Evolutionary conservation across 176 grass and related monocot species (phyloP).

Genomic region (Paspalum notatum): DNA sequence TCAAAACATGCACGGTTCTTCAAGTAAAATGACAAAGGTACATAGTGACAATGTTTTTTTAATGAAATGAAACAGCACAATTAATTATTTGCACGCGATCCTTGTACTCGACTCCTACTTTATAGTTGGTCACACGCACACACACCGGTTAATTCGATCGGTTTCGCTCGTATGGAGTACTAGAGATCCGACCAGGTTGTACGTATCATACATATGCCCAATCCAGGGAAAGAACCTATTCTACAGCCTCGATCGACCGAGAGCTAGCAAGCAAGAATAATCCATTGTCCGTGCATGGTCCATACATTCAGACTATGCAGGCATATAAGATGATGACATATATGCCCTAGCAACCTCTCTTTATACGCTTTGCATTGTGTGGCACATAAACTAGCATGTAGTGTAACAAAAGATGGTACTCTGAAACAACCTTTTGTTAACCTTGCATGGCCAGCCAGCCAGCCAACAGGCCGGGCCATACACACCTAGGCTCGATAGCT

Average conservation of each 20-base stretch:
- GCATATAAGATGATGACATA: background rate
- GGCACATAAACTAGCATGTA: constrained; percentile 43
- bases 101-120: too few relatives aligned
- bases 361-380: constrained; percentile 39
- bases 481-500: background rate
- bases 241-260: background rate
- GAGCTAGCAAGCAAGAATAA: constrained; percentile 22
- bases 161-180: too few relatives aligned
- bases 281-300: constrained; percentile 35
- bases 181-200: constrained; percentile 39
- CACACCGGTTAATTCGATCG: too few relatives aligned
- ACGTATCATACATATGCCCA: constrained; percentile 19
- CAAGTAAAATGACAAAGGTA: too few relatives aligned
- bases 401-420: constrained; percentile 46
- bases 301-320: background rate
- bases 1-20: too few relatives aligned
- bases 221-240: constrained; percentile 38
- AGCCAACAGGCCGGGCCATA: constrained; percentile 2
- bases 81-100: too few relatives aligned
- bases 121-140: too few relatives aligned
- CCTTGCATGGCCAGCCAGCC: constrained; percentile 20
- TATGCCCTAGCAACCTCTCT: constrained; percentile 23
- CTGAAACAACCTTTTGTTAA: constrained; percentile 43
- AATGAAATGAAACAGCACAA: too few relatives aligned
- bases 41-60: too few relatives aligned